These are phyloP conservation scores for Pelargonium australe DNA, from an alignment of 441 rosid genomes.

Conservation along the genomic window DNA sequence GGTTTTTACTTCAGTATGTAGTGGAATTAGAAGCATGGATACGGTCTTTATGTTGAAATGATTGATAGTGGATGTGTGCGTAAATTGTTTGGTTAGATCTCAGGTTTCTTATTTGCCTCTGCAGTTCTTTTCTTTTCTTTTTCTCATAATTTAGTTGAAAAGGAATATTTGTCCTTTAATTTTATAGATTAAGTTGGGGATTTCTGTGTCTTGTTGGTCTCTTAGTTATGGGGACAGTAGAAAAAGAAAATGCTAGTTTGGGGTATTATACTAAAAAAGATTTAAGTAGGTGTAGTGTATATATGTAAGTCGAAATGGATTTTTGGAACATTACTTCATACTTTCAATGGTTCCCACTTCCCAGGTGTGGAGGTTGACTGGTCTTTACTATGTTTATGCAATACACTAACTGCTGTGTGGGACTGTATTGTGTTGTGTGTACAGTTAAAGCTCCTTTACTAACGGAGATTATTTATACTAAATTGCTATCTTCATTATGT, in stretches of 20 bases:
- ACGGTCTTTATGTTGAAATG: background rate
- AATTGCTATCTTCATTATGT: background rate
- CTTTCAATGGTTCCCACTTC: background rate
- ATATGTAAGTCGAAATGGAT: background rate
- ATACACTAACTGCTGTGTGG: no score
- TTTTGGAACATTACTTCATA: background rate
- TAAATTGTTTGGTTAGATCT: constrained; percentile 6
- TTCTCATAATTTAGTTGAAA: background rate
- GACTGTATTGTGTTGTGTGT: no score
- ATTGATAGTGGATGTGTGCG: background rate
- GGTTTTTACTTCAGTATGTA: constrained; percentile 14
- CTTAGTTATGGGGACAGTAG: background rate
- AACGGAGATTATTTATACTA: background rate
- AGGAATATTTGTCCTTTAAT: background rate
- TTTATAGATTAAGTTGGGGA: background rate
- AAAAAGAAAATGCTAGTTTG: background rate
- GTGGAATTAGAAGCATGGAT: constrained; percentile 8
- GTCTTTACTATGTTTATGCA: no score
- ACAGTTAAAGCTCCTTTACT: no score
- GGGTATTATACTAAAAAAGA: background rate
- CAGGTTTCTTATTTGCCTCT: background rate
- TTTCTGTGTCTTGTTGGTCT: constrained; percentile 2
- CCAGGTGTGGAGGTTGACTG: no score
- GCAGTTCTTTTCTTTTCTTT: background rate
- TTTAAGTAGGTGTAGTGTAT: background rate